These are phyloP conservation scores for Coprinopsis sp. DNA, from an alignment of 768 basidiomycete genomes.

Conservation along the genomic window DNA sequence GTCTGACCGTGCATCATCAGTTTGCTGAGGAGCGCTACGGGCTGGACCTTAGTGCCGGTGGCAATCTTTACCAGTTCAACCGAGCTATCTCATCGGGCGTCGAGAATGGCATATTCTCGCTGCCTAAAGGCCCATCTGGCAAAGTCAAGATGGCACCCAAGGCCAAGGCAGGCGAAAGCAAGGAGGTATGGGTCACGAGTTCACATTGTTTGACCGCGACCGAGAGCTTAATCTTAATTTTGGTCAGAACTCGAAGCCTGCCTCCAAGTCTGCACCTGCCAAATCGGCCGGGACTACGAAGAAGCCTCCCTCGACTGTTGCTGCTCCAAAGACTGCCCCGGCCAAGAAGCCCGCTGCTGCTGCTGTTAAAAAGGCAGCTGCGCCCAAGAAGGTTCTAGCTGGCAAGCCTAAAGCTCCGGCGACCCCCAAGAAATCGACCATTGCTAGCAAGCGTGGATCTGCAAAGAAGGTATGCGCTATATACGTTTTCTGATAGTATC, in stretches of 20 bases:
- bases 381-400: constrained; percentile 25
- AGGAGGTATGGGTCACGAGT: constrained; percentile 46
- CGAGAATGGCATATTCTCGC: constrained; percentile 38
- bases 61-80: constrained; percentile 67
- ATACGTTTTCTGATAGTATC: constrained; percentile 1
- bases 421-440: constrained; percentile 18
- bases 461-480: constrained; percentile 56
- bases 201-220: neutral
- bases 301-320: constrained; percentile 27
- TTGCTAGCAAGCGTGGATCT: constrained; percentile 42
- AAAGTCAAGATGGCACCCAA: constrained; percentile 65
- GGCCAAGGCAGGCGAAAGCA: constrained; percentile 37
- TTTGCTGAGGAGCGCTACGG: constrained; percentile 81
- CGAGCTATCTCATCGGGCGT: constrained; percentile 69
- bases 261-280: constrained; percentile 32
- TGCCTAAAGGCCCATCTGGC: constrained; percentile 47
- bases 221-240: constrained; percentile 4
- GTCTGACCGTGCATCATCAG: constrained; percentile 30
- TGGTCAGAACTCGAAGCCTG: constrained; percentile 43
- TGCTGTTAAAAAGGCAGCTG: constrained; percentile 13
- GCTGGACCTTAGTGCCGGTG: constrained; percentile 55
- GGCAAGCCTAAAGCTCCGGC: constrained; percentile 16
- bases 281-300: constrained; percentile 24
- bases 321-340: constrained; percentile 23
- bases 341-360: neutral